Conservation (phyloP, 495 filamentous ascomycete species). For the Daldinia childiae region DNA sequence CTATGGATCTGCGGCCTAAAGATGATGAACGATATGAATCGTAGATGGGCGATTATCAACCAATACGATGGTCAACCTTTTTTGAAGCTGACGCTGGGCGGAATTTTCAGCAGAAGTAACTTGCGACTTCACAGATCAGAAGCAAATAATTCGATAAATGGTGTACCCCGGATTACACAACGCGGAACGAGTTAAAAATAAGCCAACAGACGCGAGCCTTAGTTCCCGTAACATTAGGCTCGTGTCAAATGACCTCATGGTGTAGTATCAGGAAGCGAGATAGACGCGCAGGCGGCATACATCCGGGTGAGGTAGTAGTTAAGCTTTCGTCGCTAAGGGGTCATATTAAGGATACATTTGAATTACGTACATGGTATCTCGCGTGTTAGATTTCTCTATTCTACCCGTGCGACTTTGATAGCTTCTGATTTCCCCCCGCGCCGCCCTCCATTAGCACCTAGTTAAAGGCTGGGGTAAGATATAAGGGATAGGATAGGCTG, state of each 20-base stretch:
- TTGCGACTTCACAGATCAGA: neutral
- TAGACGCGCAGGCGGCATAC: slow-evolving; percentile 26
- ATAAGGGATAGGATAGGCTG: slow-evolving; percentile 34
- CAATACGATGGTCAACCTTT: slow-evolving; percentile 15
- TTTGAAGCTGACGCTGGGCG: slow-evolving; percentile 18
- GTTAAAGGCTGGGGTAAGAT: slow-evolving; percentile 37
- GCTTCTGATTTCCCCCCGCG: slow-evolving; percentile 14
- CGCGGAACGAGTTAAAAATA: slow-evolving; percentile 12
- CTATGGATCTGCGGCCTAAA: slow-evolving; percentile 8
- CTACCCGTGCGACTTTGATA: slow-evolving; percentile 17
- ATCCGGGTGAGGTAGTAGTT: slow-evolving; percentile 14
- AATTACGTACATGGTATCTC: slow-evolving; percentile 40
- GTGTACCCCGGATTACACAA: slow-evolving; percentile 7
- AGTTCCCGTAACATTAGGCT: slow-evolving; percentile 24
- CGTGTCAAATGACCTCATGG: slow-evolving; percentile 33
- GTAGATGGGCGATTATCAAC: slow-evolving; percentile 16
- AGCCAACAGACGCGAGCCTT: slow-evolving; percentile 16
- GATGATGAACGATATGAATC: slow-evolving; percentile 5
- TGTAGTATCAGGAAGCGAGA: slow-evolving; percentile 35
- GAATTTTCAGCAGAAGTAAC: slow-evolving; percentile 7
- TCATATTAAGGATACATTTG: slow-evolving; percentile 13
- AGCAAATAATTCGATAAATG: slow-evolving; percentile 4
- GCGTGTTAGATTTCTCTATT: slow-evolving; percentile 6
- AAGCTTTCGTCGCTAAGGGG: slow-evolving; percentile 16
- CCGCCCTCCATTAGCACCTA: slow-evolving; percentile 34